These are phyloP conservation scores for Chlorophyllum brunneum DNA, from an alignment of 768 basidiomycete species.

Conservation along the genomic window DNA sequence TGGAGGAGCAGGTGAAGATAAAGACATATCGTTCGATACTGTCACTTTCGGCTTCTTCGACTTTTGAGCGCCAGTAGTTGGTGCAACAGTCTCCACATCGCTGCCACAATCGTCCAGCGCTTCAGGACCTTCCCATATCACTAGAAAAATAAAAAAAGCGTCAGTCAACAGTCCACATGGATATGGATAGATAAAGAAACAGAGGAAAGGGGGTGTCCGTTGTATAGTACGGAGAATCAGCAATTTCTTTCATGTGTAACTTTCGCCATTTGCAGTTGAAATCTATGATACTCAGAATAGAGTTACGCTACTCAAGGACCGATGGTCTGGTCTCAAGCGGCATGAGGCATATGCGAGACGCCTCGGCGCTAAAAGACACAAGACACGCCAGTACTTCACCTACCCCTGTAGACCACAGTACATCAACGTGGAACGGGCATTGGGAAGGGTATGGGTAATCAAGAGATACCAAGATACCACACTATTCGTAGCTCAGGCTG, in stretches of 20 bases:
- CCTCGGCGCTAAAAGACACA: not conserved
- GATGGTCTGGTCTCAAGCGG: not conserved
- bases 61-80: slow-evolving; percentile 23
- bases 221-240: slow-evolving; percentile 9
- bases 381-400: not conserved
- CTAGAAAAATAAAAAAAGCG: slow-evolving; percentile 32
- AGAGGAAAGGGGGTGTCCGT: slow-evolving; percentile 9
- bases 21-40: slow-evolving; percentile 13
- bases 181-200: slow-evolving; percentile 7
- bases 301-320: slow-evolving; percentile 9
- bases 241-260: slow-evolving; percentile 9
- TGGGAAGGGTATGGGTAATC: not conserved
- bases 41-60: slow-evolving; percentile 22
- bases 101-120: slow-evolving; percentile 45
- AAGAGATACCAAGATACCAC: slow-evolving; percentile 1
- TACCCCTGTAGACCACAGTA: not conserved
- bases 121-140: slow-evolving; percentile 70
- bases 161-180: slow-evolving; percentile 12
- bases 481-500: slow-evolving; percentile 18
- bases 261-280: slow-evolving; percentile 11
- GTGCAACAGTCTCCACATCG: slow-evolving; percentile 21
- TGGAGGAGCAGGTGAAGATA: not conserved
- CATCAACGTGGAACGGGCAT: not conserved
- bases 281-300: slow-evolving; percentile 5
- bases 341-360: not conserved